Percentiles rank a stretch among this genome's conserved stretches.
phyloP scores from a whole-genome alignment of 495 filamentous ascomycete species.

The Penicillium fimorum region DNA sequence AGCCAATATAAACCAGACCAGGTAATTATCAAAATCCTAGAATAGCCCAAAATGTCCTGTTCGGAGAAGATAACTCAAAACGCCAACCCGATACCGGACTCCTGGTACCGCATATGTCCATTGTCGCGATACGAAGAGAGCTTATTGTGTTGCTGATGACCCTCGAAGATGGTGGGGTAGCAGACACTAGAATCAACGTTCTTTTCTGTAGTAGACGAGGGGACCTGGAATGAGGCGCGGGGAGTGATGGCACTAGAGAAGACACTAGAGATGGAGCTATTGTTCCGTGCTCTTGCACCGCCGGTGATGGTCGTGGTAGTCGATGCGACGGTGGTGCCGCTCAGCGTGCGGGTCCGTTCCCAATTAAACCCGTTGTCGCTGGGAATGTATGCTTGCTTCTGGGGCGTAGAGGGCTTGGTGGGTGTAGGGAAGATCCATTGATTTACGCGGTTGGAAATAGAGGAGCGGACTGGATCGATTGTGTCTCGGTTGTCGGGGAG shows the following conservation, averaged over 20 bases:
- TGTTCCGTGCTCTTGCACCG: conserved; percentile 14
- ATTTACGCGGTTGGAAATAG: conserved; percentile 31
- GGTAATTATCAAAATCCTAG: not conserved
- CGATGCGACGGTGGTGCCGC: conserved; percentile 41
- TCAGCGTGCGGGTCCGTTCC: conserved; percentile 41
- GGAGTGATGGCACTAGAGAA: conserved; percentile 28
- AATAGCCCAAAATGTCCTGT: not conserved
- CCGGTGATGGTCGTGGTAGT: conserved; percentile 28
- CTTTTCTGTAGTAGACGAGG: conserved; percentile 24
- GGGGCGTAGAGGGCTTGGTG: conserved; percentile 4
- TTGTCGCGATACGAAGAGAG: conserved; percentile 20
- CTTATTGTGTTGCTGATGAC: conserved; percentile 22
- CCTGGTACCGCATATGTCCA: conserved; percentile 22
- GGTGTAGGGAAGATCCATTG: conserved; percentile 35
- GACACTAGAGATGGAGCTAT: conserved; percentile 32
- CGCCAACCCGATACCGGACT: conserved; percentile 36
- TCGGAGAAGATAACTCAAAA: conserved; percentile 24
- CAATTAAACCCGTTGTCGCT: conserved; percentile 28
- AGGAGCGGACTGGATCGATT: conserved; percentile 15
- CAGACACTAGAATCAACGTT: conserved; percentile 21
- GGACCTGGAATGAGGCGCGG: conserved; percentile 24
- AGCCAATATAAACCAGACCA: too few species aligned
- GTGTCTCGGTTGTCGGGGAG: conserved; percentile 24
- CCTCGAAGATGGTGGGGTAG: conserved; percentile 34
- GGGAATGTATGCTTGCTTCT: conserved; percentile 19